phyloP scores from a whole-genome alignment of 805 yeast genomes.

The Candida nonsorbophila region DNA sequence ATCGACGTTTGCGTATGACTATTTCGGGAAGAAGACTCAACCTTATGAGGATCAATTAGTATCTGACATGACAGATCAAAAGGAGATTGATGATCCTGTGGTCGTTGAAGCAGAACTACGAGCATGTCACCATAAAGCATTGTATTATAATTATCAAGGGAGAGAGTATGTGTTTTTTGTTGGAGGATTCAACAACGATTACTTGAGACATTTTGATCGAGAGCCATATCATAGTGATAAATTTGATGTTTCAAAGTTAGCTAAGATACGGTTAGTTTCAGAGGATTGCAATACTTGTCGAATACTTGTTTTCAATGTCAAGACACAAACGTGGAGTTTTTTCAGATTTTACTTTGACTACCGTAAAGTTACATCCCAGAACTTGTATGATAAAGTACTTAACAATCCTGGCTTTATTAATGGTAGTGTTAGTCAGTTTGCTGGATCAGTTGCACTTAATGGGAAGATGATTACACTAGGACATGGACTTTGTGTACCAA shows the following conservation, averaged over 20 bases:
- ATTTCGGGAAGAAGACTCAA: conserved; percentile 17
- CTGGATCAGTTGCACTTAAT: conserved; percentile 25
- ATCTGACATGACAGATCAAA: conserved; percentile 15
- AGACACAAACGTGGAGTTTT: conserved; percentile 38
- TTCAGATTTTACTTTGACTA: conserved; percentile 27
- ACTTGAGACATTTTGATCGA: conserved; percentile 24
- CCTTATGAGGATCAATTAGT: conserved; percentile 27
- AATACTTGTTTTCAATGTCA: conserved; percentile 29
- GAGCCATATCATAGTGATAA: conserved; percentile 25
- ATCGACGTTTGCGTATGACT: conserved; percentile 30
- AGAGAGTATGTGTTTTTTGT: conserved; percentile 29
- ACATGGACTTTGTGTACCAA: conserved; percentile 29
- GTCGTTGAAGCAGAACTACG: conserved; percentile 36
- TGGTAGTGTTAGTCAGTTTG: conserved; percentile 23
- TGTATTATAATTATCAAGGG: conserved; percentile 26
- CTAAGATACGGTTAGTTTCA: conserved; percentile 22
- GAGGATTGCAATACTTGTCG: conserved; percentile 24
- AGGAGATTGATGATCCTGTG: conserved; percentile 19
- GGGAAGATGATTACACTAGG: conserved; percentile 31
- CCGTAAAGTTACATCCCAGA: conserved; percentile 17
- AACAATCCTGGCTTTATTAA: conserved; percentile 17
- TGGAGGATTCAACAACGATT: conserved; percentile 37
- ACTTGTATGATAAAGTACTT: conserved; percentile 13
- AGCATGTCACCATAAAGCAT: conserved; percentile 36
- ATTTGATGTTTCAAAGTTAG: conserved; percentile 28